phyloP scores from a whole-genome alignment of 2,329 filamentous ascomycete species.

The Mycosphaerella sp. region DNA sequence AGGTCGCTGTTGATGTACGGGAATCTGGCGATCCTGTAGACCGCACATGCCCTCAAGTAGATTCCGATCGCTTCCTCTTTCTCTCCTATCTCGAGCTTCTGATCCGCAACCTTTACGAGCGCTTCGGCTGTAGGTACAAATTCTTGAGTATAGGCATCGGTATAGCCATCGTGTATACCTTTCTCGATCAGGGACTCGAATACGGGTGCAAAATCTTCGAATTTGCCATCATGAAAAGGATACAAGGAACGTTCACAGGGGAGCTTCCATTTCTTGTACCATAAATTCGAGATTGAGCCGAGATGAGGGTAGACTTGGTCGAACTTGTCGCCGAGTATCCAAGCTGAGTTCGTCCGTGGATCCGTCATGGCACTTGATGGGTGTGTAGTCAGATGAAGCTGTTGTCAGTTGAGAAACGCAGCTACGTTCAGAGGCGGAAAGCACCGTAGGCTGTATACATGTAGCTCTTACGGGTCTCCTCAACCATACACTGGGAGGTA shows the following conservation, averaged over 20 bases:
- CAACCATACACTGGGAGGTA: too few species aligned
- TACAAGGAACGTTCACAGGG: conserved; percentile 30
- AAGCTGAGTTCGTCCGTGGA: conserved; percentile 31
- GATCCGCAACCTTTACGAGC: conserved; percentile 30
- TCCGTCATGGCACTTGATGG: conserved; percentile 14
- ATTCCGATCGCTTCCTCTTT: conserved; percentile 28
- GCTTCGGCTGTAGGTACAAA: conserved; percentile 33
- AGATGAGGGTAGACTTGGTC: conserved; percentile 50
- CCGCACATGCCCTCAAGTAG: conserved; percentile 34
- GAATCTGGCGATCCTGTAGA: conserved; percentile 35
- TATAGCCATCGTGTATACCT: conserved; percentile 36
- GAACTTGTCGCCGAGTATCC: conserved; percentile 44
- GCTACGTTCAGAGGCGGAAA: too few species aligned
- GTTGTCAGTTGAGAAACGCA: not conserved
- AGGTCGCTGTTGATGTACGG: conserved; percentile 35
- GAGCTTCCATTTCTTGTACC: conserved; percentile 36
- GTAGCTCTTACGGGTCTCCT: not conserved
- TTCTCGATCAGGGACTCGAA: conserved; percentile 35
- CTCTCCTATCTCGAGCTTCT: conserved; percentile 19
- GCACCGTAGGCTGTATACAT: not conserved
- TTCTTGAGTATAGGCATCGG: conserved; percentile 33
- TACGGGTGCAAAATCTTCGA: conserved; percentile 36
- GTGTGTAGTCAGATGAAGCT: not conserved
- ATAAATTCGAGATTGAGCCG: conserved; percentile 52
- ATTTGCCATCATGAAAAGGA: conserved; percentile 29